Base-by-base conservation (phyloP, 2,329 filamentous ascomycete genomes). In the Neofusicoccum ribis region DNA sequence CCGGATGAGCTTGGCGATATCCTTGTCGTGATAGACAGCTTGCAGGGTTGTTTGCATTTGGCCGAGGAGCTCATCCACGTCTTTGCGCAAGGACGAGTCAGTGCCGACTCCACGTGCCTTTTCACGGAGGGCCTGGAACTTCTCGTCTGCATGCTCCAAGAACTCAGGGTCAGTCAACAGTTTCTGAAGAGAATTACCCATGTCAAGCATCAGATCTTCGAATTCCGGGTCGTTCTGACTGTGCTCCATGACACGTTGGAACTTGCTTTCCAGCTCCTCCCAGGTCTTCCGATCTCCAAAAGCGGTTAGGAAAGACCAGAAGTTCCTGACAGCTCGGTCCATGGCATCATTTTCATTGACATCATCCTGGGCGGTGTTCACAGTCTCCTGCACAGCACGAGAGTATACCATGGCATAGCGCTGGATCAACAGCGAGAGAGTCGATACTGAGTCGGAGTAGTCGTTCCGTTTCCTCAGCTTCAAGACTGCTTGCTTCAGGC, bases 81-180 rank as follows among this genome's bases (percentile, higher is more conserved):
- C 91, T 17, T 90, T 83, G 14, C 88, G 85, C 3, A 97, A 81
- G 4, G 85, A 86, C 1, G 90, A 90, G 47, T 90, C 87, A 0
- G 83, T 84, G 1, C 88, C 86, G 1, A 92, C 77, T 63, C 83
- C 78, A 49, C 83, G 80, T 5, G 84, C 82, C 72, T 87, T 86
- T 51, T 83, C 79, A 60, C 84, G 83, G 6, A 89, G 79, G 66
- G 88, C 83, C 50, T 85, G 79, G 63, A 89, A 83, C 67, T 90
- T 87, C 67, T 89, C 85, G 4, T 90, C 87, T 0, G 88, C 88
- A 44, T 91, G 84, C 52, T 93, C 90, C 71, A 96, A 91, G 77
- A 97, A 97, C 3, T 89, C 85, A 0, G 94, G 93, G 67, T 97
- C 91, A 0, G 88, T 95, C 47, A 98, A 81, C 75, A 97, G 88